phyloP scores from a whole-genome alignment of 352 stramenopile genomes.

The Pythium pectinolyticum region DNA sequence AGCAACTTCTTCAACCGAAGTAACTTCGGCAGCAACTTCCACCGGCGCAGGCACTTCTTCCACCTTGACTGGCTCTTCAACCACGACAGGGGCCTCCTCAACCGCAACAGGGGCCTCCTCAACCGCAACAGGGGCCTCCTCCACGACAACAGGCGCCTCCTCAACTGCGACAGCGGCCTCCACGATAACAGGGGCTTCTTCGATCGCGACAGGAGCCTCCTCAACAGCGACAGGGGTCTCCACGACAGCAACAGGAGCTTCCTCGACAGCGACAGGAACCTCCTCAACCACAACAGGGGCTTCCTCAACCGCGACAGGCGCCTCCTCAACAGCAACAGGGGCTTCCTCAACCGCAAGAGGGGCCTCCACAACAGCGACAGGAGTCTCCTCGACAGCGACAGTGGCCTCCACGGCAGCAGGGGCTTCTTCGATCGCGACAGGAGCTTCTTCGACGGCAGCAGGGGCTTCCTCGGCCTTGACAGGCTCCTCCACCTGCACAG shows the following conservation, averaged over 20 bases:
- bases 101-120: not conserved
- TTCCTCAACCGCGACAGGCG: constrained; percentile 3
- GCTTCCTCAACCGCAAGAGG: constrained; percentile 13
- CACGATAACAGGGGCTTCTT: not conserved
- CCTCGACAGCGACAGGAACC: constrained; percentile 3
- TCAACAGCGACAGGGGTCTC: constrained; percentile 1
- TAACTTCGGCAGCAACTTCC: not conserved
- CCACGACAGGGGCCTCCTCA: not conserved
- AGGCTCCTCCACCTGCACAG: constrained; percentile 18
- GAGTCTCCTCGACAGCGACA: constrained; percentile 4
- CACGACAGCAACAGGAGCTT: constrained; percentile 9
- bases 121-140: not conserved
- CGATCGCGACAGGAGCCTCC: constrained; percentile 8
- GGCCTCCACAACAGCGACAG: constrained; percentile 19
- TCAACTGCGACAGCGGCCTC: constrained; percentile 8
- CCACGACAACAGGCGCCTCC: not conserved
- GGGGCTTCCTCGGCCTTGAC: constrained; percentile 3
- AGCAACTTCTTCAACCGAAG: constrained; percentile 8
- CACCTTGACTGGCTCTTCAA: constrained; percentile 3
- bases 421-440: too few relatives aligned
- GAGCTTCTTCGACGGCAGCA: constrained; percentile 1
- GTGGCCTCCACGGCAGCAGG: constrained; percentile 15
- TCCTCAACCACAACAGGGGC: constrained; percentile 8
- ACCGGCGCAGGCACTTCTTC: constrained; percentile 5
- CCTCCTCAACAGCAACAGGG: constrained; percentile 17